Evolutionary conservation across 2,329 filamentous ascomycete genomes (phyloP), one percentile per base, ranked within the genome.

Genomic region (Microcyclospora tardicrescens): DNA sequence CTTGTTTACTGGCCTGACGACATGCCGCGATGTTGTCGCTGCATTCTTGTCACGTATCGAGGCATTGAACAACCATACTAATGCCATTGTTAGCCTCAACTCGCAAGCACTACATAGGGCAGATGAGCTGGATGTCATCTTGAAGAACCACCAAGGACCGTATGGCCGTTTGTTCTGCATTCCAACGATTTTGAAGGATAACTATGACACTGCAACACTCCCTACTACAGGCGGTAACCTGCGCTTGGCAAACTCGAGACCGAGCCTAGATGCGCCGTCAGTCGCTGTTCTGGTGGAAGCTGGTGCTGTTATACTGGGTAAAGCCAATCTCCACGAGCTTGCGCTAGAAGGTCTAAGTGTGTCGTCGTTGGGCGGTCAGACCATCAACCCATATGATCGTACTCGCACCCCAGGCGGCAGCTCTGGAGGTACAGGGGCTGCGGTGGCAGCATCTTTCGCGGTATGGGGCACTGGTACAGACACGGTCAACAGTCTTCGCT

Each of bases 341-440:
- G 76, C 77, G 0, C 60, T 80, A 0, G 75, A 81, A 49, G 77
- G 77, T 0, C 61, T 79, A 30, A 71, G 68, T 1, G 73, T 77
- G 1, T 79, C 75, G 0, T 78, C 73, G 0, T 53, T 77, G 0
- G 75, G 74, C 10, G 77, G 77, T 0, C 77, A 81, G 55, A 79
- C 76, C 0, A 53, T 73, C 43, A 81, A 81, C 52, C 75, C 77
- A 0, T 83, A 84, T 46, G 77, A 83, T 53, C 55, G 62, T 2
- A 67, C 65, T 0, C 69, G 80, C n/a, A 81, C 77, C 0, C 76
- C 77, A 0, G 77, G 77, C 3, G 77, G 77, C 1, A 76, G 71
- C 33, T 77, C 73, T 24, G 76, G 76, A 10, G 77, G 77, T 0
- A 76, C 72, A 1, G 75, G 72, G 0, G 75, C 73, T 0, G 74